Percentiles rank a stretch among this genome's conserved stretches.
These are phyloP conservation scores for Clonostachys byssicola DNA, from an alignment of 2,329 filamentous ascomycete species.

Conservation along the genomic window DNA sequence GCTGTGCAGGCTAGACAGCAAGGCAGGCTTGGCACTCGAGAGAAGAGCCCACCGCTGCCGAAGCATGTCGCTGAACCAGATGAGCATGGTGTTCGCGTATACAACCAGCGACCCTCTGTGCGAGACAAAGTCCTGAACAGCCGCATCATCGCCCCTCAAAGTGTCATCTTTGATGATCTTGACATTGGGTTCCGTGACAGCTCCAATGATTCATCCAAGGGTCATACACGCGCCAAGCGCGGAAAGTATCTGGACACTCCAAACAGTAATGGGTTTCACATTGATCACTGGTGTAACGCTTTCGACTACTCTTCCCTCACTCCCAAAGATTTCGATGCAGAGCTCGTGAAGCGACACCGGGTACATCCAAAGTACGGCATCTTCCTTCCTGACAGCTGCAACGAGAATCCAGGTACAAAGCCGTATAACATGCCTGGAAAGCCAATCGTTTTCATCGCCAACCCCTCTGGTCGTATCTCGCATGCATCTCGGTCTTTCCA, in stretches of 20 bases:
- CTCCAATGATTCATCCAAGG: conserved; percentile 49
- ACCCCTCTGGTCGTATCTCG: conserved; percentile 38
- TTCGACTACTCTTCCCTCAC: conserved; percentile 46
- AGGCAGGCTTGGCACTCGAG: conserved; percentile 22
- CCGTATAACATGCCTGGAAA: conserved; percentile 37
- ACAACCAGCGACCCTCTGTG: conserved; percentile 31
- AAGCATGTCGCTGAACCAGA: conserved; percentile 41
- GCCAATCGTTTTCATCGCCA: conserved; percentile 44
- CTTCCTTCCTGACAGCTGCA: conserved; percentile 41
- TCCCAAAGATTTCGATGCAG: conserved; percentile 46
- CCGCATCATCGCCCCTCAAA: conserved; percentile 42
- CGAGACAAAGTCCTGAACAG: conserved; percentile 42
- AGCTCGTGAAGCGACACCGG: conserved; percentile 40
- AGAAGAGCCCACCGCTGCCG: conserved; percentile 30
- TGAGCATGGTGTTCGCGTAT: conserved; percentile 44
- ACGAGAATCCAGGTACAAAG: conserved; percentile 32
- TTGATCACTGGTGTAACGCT: conserved; percentile 47
- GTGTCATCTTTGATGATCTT: conserved; percentile 42
- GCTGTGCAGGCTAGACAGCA: conserved; percentile 15
- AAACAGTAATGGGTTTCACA: conserved; percentile 48
- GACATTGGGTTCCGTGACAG: conserved; percentile 59
- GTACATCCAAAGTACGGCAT: conserved; percentile 52
- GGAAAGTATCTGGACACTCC: conserved; percentile 50
- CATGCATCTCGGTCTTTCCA: conserved; percentile 42
- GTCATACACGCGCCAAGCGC: conserved; percentile 45